These are phyloP conservation scores for Claviceps sp. DNA, from an alignment of 2,329 filamentous ascomycete species.

Conservation along the genomic window DNA sequence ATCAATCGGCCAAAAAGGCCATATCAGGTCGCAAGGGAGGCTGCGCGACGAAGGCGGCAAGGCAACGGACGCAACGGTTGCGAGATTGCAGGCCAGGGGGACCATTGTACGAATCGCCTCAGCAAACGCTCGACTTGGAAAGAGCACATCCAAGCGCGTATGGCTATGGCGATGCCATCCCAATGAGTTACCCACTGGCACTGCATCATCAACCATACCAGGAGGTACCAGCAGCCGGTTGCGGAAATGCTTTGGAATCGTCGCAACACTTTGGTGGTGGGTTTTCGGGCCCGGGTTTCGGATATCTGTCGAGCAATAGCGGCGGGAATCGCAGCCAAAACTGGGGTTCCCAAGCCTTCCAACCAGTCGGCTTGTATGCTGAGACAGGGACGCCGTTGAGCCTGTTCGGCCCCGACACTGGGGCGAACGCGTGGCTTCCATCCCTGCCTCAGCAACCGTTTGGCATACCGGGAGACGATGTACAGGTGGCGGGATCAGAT, in stretches of 20 bases:
- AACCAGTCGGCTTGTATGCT: background rate
- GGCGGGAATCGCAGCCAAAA: background rate
- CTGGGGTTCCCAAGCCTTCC: background rate
- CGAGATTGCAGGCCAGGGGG: conserved; percentile 10
- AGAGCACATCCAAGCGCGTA: background rate
- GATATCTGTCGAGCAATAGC: background rate
- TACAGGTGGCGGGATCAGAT: conserved; percentile 2
- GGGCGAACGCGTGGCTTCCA: background rate
- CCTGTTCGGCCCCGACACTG: background rate
- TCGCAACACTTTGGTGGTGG: background rate
- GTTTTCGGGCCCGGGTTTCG: background rate
- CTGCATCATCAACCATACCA: background rate
- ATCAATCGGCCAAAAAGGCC: conserved; percentile 17
- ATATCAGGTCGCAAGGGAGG: conserved; percentile 22
- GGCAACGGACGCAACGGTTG: conserved; percentile 12
- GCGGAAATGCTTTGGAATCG: background rate
- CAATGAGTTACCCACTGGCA: background rate
- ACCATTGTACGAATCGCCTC: background rate
- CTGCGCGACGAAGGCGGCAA: conserved; percentile 16
- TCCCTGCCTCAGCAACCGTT: background rate
- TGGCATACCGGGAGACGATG: background rate
- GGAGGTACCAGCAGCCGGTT: background rate
- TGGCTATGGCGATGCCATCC: background rate
- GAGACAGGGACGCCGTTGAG: background rate
- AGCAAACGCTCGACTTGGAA: background rate